phyloP scores from a whole-genome alignment of 768 basidiomycete species.

The Tricholoma saponaceum region DNA sequence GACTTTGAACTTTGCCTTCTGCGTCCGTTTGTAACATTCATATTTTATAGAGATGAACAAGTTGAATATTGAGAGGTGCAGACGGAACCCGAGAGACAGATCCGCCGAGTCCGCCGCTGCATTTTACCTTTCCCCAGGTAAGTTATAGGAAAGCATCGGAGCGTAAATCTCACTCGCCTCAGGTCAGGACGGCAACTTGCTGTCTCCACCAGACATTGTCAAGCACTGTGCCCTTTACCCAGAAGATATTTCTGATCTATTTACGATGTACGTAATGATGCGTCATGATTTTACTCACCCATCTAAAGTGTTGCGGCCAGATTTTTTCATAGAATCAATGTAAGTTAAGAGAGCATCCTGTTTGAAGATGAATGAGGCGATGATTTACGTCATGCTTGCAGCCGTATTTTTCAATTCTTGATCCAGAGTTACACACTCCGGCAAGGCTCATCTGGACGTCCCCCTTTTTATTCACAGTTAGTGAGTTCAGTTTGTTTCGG shows the following conservation, averaged over 20 bases:
- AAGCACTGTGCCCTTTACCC: constrained; percentile 45
- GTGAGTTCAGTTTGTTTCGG: constrained; percentile 32
- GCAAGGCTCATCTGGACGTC: constrained; percentile 46
- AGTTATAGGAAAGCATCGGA: not conserved
- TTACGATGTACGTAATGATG: constrained; percentile 40
- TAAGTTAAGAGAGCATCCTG: constrained; percentile 19
- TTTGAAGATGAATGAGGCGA: not conserved
- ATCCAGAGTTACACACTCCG: constrained; percentile 53
- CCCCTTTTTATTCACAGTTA: constrained; percentile 59
- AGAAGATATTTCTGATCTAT: constrained; percentile 47
- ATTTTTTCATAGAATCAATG: constrained; percentile 53
- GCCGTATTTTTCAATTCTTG: constrained; percentile 57
- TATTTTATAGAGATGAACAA: not conserved
- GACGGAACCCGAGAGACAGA: constrained; percentile 21
- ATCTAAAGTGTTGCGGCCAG: constrained; percentile 20
- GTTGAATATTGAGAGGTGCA: not conserved
- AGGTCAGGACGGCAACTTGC: constrained; percentile 1
- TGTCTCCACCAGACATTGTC: constrained; percentile 41
- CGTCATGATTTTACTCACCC: not conserved
- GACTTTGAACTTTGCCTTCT: not conserved
- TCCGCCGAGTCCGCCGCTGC: constrained; percentile 34
- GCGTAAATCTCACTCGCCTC: not conserved
- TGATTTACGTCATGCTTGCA: constrained; percentile 27
- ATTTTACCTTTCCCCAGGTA: constrained; percentile 33
- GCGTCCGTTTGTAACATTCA: not conserved